These are phyloP conservation scores for Ilex asprella DNA, from an alignment of 257 asterid genomes.

Conservation along the genomic window DNA sequence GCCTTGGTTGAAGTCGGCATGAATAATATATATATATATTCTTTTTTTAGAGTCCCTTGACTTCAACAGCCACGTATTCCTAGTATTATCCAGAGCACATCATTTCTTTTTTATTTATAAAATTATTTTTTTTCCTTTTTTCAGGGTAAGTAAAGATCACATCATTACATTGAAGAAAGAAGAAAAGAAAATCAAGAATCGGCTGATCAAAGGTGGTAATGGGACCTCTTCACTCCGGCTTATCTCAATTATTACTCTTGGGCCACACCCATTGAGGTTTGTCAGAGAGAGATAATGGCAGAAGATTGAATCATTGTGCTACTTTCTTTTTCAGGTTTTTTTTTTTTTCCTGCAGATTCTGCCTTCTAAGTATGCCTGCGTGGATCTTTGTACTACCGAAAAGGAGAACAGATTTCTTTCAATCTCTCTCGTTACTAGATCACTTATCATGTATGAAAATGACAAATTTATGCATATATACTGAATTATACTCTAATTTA, in stretches of 20 bases:
- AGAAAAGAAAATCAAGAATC: no score
- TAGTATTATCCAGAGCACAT: neutral
- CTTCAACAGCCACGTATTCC: neutral
- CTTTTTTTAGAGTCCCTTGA: neutral
- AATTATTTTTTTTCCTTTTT: no score
- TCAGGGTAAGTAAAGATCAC: no score
- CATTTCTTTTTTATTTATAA: neutral
- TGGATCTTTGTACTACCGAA: no score
- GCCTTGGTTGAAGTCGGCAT: neutral
- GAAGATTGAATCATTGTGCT: slow-evolving; percentile 20
- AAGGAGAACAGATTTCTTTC: no score
- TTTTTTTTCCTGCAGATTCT: neutral
- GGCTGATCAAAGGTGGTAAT: slow-evolving; percentile 7
- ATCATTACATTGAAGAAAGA: no score
- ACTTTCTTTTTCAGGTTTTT: slow-evolving; percentile 1
- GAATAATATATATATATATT: no score
- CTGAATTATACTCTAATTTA: no score
- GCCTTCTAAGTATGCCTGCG: neutral
- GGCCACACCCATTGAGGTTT: slow-evolving; percentile 46
- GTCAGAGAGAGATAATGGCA: slow-evolving; percentile 27
- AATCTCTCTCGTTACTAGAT: no score
- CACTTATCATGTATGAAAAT: no score
- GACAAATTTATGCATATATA: no score
- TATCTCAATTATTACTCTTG: slow-evolving; percentile 24
- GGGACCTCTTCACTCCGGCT: slow-evolving; percentile 13